Conservation (phyloP, 192 early-diverging fungal genomes). For the Umbelopsis isabellina region DNA sequence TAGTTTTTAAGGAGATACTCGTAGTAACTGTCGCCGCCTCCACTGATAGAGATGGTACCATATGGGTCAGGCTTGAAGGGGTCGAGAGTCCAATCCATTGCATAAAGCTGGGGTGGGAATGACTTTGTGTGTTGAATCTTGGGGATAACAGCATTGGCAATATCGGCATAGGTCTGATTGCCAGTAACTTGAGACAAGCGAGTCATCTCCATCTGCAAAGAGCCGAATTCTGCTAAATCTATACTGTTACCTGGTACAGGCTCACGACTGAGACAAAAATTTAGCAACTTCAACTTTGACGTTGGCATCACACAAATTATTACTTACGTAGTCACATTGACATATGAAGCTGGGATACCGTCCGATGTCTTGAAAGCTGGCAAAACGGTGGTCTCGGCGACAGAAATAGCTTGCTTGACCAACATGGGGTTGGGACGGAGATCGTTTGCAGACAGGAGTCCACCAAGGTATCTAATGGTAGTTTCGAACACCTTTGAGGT, state of each 20-base stretch:
- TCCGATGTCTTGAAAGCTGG: slow-evolving; percentile 72
- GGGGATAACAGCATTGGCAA: slow-evolving; percentile 54
- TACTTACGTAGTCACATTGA: slow-evolving; percentile 54
- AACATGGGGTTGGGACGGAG: slow-evolving; percentile 65
- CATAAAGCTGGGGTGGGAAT: slow-evolving; percentile 62
- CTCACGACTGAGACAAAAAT: slow-evolving; percentile 8
- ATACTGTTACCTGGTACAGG: slow-evolving; percentile 21
- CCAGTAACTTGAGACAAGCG: slow-evolving; percentile 78
- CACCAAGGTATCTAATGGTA: slow-evolving; percentile 77
- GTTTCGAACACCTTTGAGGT: slow-evolving; percentile 79
- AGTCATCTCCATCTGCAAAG: slow-evolving; percentile 80
- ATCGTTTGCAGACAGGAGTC: slow-evolving; percentile 82
- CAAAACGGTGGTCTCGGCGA: slow-evolving; percentile 63
- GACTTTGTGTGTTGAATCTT: slow-evolving; percentile 45
- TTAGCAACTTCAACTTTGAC: neutral
- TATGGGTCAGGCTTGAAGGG: slow-evolving; percentile 26
- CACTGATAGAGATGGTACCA: slow-evolving; percentile 42
- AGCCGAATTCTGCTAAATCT: slow-evolving; percentile 68
- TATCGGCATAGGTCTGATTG: slow-evolving; percentile 59
- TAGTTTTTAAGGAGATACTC: slow-evolving; percentile 65
- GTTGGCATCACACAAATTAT: neutral
- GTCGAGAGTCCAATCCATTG: slow-evolving; percentile 50
- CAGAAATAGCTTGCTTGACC: slow-evolving; percentile 67
- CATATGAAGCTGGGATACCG: slow-evolving; percentile 62
- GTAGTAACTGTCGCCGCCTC: slow-evolving; percentile 60